phyloP scores from a whole-genome alignment of 139 green algal genomes.

The Chlorella sp. region DNA sequence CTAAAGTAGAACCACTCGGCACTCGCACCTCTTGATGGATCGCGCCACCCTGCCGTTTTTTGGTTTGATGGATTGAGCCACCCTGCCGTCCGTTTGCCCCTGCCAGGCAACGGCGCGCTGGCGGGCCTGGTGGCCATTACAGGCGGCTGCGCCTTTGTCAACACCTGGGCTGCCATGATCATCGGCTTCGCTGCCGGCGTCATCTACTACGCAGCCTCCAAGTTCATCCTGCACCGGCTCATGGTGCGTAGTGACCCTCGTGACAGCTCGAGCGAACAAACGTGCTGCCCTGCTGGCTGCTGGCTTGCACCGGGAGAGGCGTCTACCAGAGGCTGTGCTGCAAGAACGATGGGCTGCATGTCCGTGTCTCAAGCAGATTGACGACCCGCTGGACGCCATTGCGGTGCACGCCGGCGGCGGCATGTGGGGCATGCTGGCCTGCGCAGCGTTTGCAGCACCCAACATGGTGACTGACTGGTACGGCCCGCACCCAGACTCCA shows the following conservation, averaged over 20 bases:
- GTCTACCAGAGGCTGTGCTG: too few relatives aligned
- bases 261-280: too few relatives aligned
- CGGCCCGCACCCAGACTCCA: constrained; percentile 9
- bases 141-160: constrained; percentile 66
- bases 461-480: constrained; percentile 56
- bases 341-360: neutral
- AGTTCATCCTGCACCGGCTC: constrained; percentile 43
- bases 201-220: constrained; percentile 54
- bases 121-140: constrained; percentile 86
- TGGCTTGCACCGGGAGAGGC: too few relatives aligned
- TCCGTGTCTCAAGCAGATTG: constrained; percentile 38
- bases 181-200: constrained; percentile 69
- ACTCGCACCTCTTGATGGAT: too few relatives aligned
- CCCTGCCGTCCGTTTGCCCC: too few relatives aligned
- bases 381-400: constrained; percentile 83
- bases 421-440: constrained; percentile 63
- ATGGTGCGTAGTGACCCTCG: constrained; percentile 39
- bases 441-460: constrained; percentile 63
- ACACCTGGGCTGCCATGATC: constrained; percentile 87
- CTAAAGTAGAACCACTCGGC: too few relatives aligned
- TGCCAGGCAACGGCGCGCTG: constrained; percentile 81
- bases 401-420: constrained; percentile 81
- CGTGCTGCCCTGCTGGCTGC: too few relatives aligned
- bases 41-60: too few relatives aligned
- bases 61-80: too few relatives aligned